Base-by-base conservation (phyloP, 306 rosid genomes). In the Pyrus pyrifolia region DNA sequence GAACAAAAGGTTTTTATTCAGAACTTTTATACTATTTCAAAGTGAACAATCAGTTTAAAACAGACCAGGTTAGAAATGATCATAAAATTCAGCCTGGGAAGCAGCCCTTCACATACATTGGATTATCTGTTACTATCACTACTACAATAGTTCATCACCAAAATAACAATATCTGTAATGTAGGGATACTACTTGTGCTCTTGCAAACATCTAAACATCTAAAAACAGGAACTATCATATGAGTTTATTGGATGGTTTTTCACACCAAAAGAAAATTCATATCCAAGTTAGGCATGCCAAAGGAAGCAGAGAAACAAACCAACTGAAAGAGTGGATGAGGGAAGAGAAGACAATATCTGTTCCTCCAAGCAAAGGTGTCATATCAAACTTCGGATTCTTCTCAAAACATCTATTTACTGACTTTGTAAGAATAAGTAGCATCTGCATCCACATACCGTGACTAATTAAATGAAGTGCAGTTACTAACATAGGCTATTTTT, bases 361-460 rank as follows among this genome's bases (percentile, higher is more conserved):
- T 86, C 97, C 98, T 79, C 98, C 98, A 77, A 93, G 97, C 88
- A 93, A 87, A 78, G 97, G 88, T 73, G 98, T 87, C 97, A 91
- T 93, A 80, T 93, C 98, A 87, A 93, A 93, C 90, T 91, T 93
- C n/a, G 98, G 85, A 68, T 93, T 93, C 94, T 89, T 93, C 93
- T 91, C 98, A 84, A 93, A 93, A 86, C 94, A 91, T 83, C 87
- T 90, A 85, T 90, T 90, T 72, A 93, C 89, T 30, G 98, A 88
- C 90, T 93, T 91, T 45, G 98, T 93, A 77, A 93, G 81, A 84
- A 93, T 93, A 76, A 93, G 93, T 78, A 93, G 85, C 94, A 93
- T 86, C 98, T 93, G 97, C 96, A 91, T 69, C 66, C 84, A 83
- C 74, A 76, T 63, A 68, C 60, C 58, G 75, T 60, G 78, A 69